Evolutionary conservation across 2,329 filamentous ascomycete species (phyloP).

Genomic region (Chaetomium globosum): DNA sequence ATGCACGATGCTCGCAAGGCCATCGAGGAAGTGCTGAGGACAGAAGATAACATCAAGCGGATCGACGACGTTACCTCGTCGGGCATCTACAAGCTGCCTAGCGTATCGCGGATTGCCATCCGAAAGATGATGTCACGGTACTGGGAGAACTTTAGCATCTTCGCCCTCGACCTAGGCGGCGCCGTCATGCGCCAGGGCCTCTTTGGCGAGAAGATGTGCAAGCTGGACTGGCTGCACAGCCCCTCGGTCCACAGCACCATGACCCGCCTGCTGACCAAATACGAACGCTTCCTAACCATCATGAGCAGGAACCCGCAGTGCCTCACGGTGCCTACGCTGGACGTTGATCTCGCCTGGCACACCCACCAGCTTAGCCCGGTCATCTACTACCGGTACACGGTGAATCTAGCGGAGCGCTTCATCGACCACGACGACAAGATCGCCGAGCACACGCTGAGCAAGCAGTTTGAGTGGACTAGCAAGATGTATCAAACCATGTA

Average conservation of each 20-base stretch:
- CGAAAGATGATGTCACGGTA: constrained; percentile 72
- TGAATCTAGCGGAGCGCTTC: constrained; percentile 55
- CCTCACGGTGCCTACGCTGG: constrained; percentile 69
- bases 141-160: constrained; percentile 67
- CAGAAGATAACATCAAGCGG: constrained; percentile 44
- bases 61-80: constrained; percentile 41
- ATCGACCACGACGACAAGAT: constrained; percentile 87
- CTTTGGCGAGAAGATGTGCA: constrained; percentile 72
- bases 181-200: constrained; percentile 67
- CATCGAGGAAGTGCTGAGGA: constrained; percentile 52
- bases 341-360: constrained; percentile 78
- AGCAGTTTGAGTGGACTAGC: constrained; percentile 72
- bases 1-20: constrained; percentile 56
- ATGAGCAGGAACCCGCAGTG: constrained; percentile 53
- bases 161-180: constrained; percentile 66
- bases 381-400: constrained; percentile 63
- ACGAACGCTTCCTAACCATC: constrained; percentile 64
- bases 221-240: constrained; percentile 76
- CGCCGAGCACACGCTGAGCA: constrained; percentile 64
- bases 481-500: constrained; percentile 68
- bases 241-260: constrained; percentile 66
- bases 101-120: constrained; percentile 47
- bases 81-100: constrained; percentile 31
- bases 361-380: constrained; percentile 72
- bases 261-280: constrained; percentile 65